phyloP scores from a whole-genome alignment of 108 stramenopile species.

The Poteriospumella lacustris region DNA sequence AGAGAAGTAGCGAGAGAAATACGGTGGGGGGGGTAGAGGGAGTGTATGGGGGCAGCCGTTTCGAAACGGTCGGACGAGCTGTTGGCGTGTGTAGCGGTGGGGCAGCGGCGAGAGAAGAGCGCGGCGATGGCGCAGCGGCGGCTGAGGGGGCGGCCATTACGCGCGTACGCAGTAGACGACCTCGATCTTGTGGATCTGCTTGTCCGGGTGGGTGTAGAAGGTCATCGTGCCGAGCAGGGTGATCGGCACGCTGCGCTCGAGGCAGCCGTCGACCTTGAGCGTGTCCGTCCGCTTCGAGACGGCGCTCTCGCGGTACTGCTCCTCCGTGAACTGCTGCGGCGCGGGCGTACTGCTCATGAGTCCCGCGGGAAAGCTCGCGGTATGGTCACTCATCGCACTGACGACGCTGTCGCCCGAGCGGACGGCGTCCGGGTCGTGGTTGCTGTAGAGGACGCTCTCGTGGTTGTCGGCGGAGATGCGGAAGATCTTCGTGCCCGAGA shows the following conservation, averaged over 20 bases:
- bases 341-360: no score
- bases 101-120: conserved; percentile 65
- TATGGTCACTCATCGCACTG: background rate
- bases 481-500: background rate
- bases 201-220: background rate
- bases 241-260: background rate
- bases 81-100: no score
- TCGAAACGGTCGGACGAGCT: no score
- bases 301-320: background rate
- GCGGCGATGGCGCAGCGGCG: conserved; percentile 75
- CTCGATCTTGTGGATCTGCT: background rate
- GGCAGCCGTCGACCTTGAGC: background rate
- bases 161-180: background rate
- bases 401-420: background rate
- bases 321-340: background rate
- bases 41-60: no score
- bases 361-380: no score
- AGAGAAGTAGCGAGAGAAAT: no score
- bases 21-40: no score
- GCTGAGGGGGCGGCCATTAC: conserved; percentile 1
- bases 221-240: background rate
- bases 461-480: no score
- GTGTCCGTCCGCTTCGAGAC: background rate
- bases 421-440: background rate
- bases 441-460: no score